These are phyloP conservation scores for Phytopythium vexans DNA, from an alignment of 352 stramenopile genomes.

Conservation along the genomic window DNA sequence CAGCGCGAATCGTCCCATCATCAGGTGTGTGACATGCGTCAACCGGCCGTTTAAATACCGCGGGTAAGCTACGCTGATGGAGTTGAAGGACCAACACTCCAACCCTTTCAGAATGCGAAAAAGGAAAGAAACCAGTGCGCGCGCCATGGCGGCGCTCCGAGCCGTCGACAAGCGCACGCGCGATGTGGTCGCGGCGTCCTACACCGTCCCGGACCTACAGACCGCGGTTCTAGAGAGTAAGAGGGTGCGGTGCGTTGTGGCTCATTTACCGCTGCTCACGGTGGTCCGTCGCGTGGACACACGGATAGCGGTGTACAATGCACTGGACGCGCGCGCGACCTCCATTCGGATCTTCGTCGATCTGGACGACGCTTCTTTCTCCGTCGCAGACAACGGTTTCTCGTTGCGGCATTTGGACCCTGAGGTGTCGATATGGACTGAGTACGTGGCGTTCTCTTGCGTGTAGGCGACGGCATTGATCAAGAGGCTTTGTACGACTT, in stretches of 20 bases:
- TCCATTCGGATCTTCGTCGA: constrained; percentile 46
- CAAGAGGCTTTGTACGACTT: constrained; percentile 43
- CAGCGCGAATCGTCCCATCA: no score
- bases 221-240: constrained; percentile 72
- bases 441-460: no score
- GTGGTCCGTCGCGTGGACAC: not conserved
- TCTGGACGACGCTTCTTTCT: constrained; percentile 46
- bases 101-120: no score
- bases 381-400: constrained; percentile 64
- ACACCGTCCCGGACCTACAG: constrained; percentile 53
- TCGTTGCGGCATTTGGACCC: not conserved
- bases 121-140: no score
- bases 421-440: not conserved
- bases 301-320: constrained; percentile 80
- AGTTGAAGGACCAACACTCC: no score
- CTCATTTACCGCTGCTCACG: not conserved
- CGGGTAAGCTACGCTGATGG: no score
- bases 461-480: constrained; percentile 61
- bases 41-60: no score
- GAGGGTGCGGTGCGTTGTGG: not conserved
- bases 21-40: no score
- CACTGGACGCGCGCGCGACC: constrained; percentile 56
- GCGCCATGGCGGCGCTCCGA: constrained; percentile 16
- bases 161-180: constrained; percentile 31
- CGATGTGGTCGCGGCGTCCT: constrained; percentile 51